phyloP scores from a whole-genome alignment of 23 red algal species.

The Agarophyton chilense region DNA sequence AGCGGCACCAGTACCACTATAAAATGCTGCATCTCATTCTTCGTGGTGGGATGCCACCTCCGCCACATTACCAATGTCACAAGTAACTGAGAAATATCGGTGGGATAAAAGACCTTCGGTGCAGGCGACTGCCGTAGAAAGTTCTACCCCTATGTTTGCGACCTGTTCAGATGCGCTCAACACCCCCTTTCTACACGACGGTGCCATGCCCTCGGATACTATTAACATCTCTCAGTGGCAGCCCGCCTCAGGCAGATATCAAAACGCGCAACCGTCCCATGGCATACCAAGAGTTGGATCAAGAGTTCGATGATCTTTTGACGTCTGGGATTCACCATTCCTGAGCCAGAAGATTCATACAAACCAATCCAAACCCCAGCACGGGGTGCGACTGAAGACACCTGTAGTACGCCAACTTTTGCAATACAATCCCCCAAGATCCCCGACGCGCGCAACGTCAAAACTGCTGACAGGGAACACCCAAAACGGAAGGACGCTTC shows the following conservation, averaged over 20 bases:
- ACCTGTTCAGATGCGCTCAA: conserved; percentile 33
- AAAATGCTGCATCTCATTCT: not conserved
- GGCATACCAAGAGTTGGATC: conserved; percentile 80
- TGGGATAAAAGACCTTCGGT: conserved; percentile 83
- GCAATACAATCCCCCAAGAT: too few relatives aligned
- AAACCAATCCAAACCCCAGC: conserved; percentile 55
- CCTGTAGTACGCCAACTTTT: conserved; percentile 22
- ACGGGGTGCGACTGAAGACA: conserved; percentile 35
- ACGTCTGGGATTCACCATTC: conserved; percentile 80
- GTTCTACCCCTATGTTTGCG: conserved; percentile 4
- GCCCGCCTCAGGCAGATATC: conserved; percentile 66
- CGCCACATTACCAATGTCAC: not conserved
- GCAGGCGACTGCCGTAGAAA: not conserved
- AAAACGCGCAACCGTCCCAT: conserved; percentile 58
- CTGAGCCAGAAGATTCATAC: conserved; percentile 71
- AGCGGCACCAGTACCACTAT: conserved; percentile 8
- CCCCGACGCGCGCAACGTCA: too few relatives aligned
- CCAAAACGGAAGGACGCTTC: too few relatives aligned
- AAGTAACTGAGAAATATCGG: conserved; percentile 59
- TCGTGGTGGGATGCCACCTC: conserved; percentile 65
- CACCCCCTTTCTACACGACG: conserved; percentile 42
- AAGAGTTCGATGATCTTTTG: conserved; percentile 73
- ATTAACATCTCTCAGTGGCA: conserved; percentile 33
- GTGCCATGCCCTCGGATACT: conserved; percentile 46
- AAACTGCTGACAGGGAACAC: too few relatives aligned